Conservation (phyloP, 345 rosid species). For the Eucalyptus guilfoylei region DNA sequence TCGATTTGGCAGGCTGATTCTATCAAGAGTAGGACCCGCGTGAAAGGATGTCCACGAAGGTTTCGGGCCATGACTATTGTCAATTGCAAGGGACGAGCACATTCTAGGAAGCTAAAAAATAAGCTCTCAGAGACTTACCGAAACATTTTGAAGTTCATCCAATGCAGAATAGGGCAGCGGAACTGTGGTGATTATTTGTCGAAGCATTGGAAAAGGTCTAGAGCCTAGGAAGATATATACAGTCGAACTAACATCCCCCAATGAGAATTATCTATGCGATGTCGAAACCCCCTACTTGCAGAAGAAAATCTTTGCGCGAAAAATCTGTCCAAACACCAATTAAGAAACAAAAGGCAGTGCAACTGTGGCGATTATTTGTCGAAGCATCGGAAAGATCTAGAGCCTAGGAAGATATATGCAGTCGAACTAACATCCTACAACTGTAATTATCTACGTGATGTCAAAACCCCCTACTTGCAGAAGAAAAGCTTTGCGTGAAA, state of each 20-base stretch:
- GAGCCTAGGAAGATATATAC: background rate
- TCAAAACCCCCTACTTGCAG: background rate
- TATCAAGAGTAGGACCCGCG: no score
- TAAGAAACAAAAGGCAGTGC: background rate
- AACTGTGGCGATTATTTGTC: no score
- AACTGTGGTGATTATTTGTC: background rate
- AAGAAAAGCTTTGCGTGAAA: background rate
- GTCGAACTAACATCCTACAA: background rate
- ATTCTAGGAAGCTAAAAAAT: background rate
- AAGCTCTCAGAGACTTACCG: background rate
- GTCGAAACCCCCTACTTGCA: background rate
- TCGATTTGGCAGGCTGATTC: no score
- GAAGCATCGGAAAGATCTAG: background rate
- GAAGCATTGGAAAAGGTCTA: background rate
- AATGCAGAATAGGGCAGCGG: background rate
- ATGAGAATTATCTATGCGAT: background rate
- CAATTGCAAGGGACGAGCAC: background rate
- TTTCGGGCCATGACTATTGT: background rate
- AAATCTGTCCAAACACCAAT: no score
- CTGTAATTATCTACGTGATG: background rate
- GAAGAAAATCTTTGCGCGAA: background rate
- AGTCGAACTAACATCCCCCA: background rate
- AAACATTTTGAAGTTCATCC: background rate
- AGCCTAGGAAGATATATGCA: background rate
- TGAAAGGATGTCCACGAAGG: background rate